phyloP scores from a whole-genome alignment of 176 grass and related monocot species.

The Zizania latifolia region DNA sequence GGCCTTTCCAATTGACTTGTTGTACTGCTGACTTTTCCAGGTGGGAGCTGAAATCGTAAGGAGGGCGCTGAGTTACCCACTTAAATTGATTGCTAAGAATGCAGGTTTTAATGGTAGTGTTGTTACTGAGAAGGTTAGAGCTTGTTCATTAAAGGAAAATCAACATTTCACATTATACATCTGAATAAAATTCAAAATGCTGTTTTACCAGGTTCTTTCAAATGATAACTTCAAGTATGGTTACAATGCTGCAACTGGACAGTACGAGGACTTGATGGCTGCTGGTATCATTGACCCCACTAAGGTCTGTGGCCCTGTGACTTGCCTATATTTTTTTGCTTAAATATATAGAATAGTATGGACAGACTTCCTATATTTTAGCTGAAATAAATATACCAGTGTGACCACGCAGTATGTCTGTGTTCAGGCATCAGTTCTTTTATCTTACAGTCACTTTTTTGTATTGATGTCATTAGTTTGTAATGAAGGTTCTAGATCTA shows the following conservation, averaged over 20 bases:
- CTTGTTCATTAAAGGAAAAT: not conserved
- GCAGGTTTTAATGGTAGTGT: conserved; percentile 96
- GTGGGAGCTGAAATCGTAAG: conserved; percentile 95
- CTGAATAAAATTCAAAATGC: not conserved
- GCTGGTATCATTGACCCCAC: conserved; percentile 98
- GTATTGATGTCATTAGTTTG: not conserved
- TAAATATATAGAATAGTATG: not conserved
- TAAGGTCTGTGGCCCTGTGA: conserved; percentile 48
- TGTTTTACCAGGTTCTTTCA: conserved; percentile 58
- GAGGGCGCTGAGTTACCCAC: conserved; percentile 88
- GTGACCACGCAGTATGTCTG: not conserved
- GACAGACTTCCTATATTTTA: not conserved
- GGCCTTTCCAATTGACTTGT: conserved; percentile 1
- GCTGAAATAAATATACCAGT: not conserved
- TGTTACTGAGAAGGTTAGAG: conserved; percentile 76
- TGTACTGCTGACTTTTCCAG: conserved; percentile 27
- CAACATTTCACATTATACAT: not conserved
- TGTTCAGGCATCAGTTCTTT: not conserved
- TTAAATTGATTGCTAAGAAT: conserved; percentile 97
- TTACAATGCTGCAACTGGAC: conserved; percentile 92
- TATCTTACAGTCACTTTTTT: not conserved
- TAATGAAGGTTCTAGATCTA: not conserved
- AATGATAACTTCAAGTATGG: conserved; percentile 76
- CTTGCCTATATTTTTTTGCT: not conserved
- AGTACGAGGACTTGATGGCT: conserved; percentile 98